phyloP scores from a whole-genome alignment of 345 rosid species.

The Salix suchowensis region DNA sequence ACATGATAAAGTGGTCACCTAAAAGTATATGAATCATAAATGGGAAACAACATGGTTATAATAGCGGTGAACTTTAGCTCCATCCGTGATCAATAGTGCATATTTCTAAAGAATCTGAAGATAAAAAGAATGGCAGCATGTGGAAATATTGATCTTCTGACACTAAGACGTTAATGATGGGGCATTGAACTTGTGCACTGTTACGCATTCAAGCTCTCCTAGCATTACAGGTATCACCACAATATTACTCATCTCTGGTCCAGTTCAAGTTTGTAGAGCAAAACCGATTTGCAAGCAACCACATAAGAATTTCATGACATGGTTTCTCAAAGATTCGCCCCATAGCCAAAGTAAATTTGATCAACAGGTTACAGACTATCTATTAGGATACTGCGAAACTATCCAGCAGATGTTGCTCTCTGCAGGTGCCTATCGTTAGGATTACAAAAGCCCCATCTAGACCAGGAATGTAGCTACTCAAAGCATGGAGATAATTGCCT shows the following conservation, averaged over 20 bases:
- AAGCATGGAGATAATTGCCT: too few species aligned
- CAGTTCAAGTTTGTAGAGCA: background rate
- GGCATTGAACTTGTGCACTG: background rate
- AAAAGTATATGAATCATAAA: background rate
- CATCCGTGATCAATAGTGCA: background rate
- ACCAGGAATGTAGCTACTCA: background rate
- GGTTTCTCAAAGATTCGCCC: background rate
- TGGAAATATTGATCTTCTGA: background rate
- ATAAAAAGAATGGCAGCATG: background rate
- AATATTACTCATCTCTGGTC: background rate
- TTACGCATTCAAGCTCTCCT: background rate
- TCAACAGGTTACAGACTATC: background rate
- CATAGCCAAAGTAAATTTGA: background rate
- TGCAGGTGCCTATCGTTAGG: background rate
- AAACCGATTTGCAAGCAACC: background rate
- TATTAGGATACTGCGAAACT: background rate
- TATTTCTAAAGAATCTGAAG: background rate
- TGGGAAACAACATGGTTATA: background rate
- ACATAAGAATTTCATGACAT: background rate
- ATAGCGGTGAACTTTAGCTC: background rate
- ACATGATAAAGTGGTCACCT: background rate
- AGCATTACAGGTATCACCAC: background rate
- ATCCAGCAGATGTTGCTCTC: background rate
- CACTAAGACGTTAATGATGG: background rate
- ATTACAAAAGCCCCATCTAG: background rate